Base-by-base conservation (phyloP, 257 asterid species). In the Nicotiana paniculata region DNA sequence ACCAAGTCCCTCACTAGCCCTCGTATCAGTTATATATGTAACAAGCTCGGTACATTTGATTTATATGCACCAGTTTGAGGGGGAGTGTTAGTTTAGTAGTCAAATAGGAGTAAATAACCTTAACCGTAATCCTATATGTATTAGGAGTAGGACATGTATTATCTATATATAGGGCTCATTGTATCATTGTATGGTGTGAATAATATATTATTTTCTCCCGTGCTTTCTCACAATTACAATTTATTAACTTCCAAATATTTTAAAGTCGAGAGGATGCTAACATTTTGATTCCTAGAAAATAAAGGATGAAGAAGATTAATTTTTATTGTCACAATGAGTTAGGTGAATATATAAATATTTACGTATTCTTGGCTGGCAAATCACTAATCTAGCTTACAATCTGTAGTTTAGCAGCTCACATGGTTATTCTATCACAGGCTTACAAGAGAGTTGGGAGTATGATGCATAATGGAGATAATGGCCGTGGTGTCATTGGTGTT, bases 401-500 rank as follows among this genome's bases (percentile, higher is more conserved):
- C 61, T 72, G 53, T 13, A 13, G 26, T 26, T 16, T 65, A 74
- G 28, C 59, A 15, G 32, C 75, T 84, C 53, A 54, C 76, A 63
- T 76, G 55, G 62, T 62, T 80, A 64, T 53, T 68, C 55, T 61
- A 13, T 77, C 77, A 17, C 76, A 93, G 98, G 97, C 97, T 62
- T 93, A 93, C 79, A 93, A 92, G 87, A 90, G 95, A 84, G 98
- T 93, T 87, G 98, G 98, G 74, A 89, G 93, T 87, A 93, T 93
- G 96, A 86, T 91, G 79, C 97, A 93, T 69, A 90, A 89, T 79
- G 98, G 93, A 77, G 97, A 93, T 81, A 85, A 86, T 62, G 93
- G 96, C 46, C 96, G 92, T 82, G 97, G 98, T 82, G 90, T 92
- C 83, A 86, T 93, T 86, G 98, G 98, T 66, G 98, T 93, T 64